Evolutionary conservation across 208 protist genomes (phyloP), one percentile per base, ranked within the genome.

Genomic region (Acanthamoeba castellanii): DNA sequence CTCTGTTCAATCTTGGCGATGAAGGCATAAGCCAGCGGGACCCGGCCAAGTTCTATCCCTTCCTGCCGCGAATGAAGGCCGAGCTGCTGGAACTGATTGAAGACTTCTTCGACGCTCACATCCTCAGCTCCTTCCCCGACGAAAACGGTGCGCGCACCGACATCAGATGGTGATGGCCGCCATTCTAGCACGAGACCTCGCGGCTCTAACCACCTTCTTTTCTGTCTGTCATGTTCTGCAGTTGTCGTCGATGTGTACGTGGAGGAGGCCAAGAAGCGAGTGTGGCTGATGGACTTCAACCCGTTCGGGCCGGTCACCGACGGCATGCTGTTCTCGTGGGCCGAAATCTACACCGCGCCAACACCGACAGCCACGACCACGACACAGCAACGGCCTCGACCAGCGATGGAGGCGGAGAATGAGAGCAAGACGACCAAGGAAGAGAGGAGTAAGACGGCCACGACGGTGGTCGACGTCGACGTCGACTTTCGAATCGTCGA

Each of bases 261-360:
- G 3, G 57, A 91, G n/a, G 42, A 70, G 55, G 25, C 34, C 45
- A 91, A 66, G 34, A 32, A 91, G 13, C 22, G 57, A 25, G 85
- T 91, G 47, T 91, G 47, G 55, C 22, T 91, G 2, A 13, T 91
- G 52, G 85, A 91, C 85, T 91, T 91, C 57, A 70, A 64, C 85
- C 55, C 57, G 3, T 91, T 72, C 55, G 59, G 85, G 18, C 85
- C 85, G 50, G 34, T 52, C 85, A 91, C 85, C 8, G 85, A 91
- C 37, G 30, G 34, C 27, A 16, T 91, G 30, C 57, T 91, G 27
- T 91, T 91, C 57, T 72, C 85, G 25, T 91, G 85, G 85, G 57
- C 27, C 16, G 85, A 91, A n/a, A 34, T 91, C 78, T 87, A 52
- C 42, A 32, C 78, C 47, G 47, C 47, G 6, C 32, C 47, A 42